Conservation (phyloP, 768 basidiomycete species). For the Rhodotorula babjevae region DNA sequence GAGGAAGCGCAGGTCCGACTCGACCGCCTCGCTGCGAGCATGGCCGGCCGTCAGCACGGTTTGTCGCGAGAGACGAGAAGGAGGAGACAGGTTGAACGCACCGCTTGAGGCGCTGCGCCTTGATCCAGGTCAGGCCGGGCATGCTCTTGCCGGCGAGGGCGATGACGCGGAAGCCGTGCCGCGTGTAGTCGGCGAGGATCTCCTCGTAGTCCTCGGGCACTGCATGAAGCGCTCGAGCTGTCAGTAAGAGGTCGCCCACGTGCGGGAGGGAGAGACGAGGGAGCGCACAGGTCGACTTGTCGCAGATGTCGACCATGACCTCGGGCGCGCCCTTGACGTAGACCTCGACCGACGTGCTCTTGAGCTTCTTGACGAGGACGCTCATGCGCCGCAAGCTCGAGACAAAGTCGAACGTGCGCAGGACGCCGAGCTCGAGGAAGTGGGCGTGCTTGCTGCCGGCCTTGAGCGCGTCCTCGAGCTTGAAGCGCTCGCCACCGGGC, state of each 20-base stretch:
- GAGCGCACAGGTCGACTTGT: conserved; percentile 76
- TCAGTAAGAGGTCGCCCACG: not conserved
- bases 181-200: conserved; percentile 91
- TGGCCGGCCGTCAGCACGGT: not conserved
- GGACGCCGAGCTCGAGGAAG: conserved; percentile 93
- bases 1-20: conserved; percentile 80
- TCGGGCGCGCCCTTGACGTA: conserved; percentile 99
- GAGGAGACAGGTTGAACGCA: conserved; percentile 45
- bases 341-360: conserved; percentile 90
- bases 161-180: conserved; percentile 93
- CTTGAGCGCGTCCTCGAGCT: conserved; percentile 80
- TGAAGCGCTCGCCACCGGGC: conserved; percentile 84
- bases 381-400: conserved; percentile 92
- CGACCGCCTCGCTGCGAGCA: conserved; percentile 78
- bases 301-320: conserved; percentile 93
- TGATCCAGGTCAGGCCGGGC: conserved; percentile 90
- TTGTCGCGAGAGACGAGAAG: not conserved
- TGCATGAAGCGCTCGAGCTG: conserved; percentile 45
- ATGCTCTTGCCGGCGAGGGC: conserved; percentile 95
- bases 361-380: conserved; percentile 91
- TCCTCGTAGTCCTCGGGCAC: conserved; percentile 97
- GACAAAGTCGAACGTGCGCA: conserved; percentile 93
- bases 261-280: too few species aligned
- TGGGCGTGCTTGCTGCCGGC: conserved; percentile 84
- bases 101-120: conserved; percentile 94